These are phyloP conservation scores for Agapanthus africanus DNA, from an alignment of 106 monocot species.

Conservation along the genomic window DNA sequence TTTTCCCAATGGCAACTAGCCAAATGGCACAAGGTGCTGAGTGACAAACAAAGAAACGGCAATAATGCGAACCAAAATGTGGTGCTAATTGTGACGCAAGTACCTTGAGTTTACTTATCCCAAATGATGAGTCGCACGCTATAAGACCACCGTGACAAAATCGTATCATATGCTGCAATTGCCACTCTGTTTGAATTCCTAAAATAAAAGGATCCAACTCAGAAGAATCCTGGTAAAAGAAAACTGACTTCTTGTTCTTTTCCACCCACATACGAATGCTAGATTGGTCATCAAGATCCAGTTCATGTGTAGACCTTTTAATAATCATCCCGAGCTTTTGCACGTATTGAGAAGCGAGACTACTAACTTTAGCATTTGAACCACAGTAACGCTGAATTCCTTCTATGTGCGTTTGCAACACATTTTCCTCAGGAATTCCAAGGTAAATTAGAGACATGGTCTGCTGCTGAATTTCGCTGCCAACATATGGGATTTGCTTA, in stretches of 20 bases:
- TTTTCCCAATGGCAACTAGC: neutral
- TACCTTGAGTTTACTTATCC: slow-evolving; percentile 95
- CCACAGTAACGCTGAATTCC: slow-evolving; percentile 89
- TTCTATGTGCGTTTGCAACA: slow-evolving; percentile 85
- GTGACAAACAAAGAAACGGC: too few species aligned
- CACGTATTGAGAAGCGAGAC: slow-evolving; percentile 83
- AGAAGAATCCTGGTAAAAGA: slow-evolving; percentile 83
- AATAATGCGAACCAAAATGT: neutral
- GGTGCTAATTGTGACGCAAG: neutral
- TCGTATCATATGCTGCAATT: slow-evolving; percentile 92
- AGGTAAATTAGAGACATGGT: slow-evolving; percentile 96
- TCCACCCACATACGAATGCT: slow-evolving; percentile 95
- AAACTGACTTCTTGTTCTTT: slow-evolving; percentile 87
- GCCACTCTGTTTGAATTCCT: slow-evolving; percentile 98
- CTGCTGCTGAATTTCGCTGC: slow-evolving; percentile 87
- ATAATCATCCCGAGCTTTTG: slow-evolving; percentile 96
- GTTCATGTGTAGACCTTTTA: slow-evolving; percentile 89
- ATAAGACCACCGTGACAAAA: slow-evolving; percentile 87
- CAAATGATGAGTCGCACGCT: slow-evolving; percentile 86
- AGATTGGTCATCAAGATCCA: slow-evolving; percentile 91
- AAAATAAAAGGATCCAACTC: slow-evolving; percentile 88
- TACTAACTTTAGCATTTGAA: slow-evolving; percentile 47
- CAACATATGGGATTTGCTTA: slow-evolving; percentile 75
- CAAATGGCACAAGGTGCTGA: too few species aligned
- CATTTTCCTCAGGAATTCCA: slow-evolving; percentile 89